phyloP scores from a whole-genome alignment of 2,329 filamentous ascomycete species.

The Metarhizium anisopliae region DNA sequence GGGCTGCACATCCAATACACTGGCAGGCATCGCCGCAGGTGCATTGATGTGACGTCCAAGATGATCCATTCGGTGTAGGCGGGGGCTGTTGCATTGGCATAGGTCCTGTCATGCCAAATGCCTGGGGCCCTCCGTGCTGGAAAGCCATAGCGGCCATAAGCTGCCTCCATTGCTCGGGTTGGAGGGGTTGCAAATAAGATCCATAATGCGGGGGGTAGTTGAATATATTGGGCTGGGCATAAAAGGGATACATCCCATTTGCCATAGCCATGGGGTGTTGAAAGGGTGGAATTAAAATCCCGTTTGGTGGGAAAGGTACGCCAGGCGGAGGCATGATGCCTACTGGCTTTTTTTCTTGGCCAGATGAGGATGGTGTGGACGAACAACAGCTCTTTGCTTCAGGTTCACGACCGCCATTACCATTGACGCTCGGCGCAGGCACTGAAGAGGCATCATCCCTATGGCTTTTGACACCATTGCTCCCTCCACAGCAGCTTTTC shows the following conservation, averaged over 20 bases:
- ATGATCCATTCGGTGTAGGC: slow-evolving; percentile 10
- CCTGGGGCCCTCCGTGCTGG: background rate
- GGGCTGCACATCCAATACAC: slow-evolving; percentile 59
- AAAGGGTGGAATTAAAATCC: slow-evolving; percentile 27
- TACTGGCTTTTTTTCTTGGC: slow-evolving; percentile 12
- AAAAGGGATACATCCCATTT: slow-evolving; percentile 31
- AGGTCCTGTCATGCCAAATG: slow-evolving; percentile 16
- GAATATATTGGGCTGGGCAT: slow-evolving; percentile 36
- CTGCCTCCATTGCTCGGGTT: slow-evolving; percentile 44
- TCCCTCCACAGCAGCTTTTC: slow-evolving; percentile 16
- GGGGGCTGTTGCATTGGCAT: slow-evolving; percentile 12
- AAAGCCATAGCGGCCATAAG: slow-evolving; percentile 29
- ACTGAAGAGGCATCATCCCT: background rate
- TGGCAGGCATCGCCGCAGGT: slow-evolving; percentile 57
- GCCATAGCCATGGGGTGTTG: slow-evolving; percentile 26
- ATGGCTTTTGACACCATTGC: slow-evolving; percentile 3
- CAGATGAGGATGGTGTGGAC: slow-evolving; percentile 9
- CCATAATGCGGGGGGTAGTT: slow-evolving; percentile 46
- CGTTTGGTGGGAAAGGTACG: slow-evolving; percentile 14
- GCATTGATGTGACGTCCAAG: slow-evolving; percentile 37
- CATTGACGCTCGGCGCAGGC: slow-evolving; percentile 10
- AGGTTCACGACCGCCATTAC: slow-evolving; percentile 5
- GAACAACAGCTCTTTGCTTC: slow-evolving; percentile 22
- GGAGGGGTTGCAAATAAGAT: slow-evolving; percentile 44
- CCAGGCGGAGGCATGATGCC: slow-evolving; percentile 12